phyloP scores from a whole-genome alignment of 2,329 filamentous ascomycete genomes.

The Orbilia brochopaga region DNA sequence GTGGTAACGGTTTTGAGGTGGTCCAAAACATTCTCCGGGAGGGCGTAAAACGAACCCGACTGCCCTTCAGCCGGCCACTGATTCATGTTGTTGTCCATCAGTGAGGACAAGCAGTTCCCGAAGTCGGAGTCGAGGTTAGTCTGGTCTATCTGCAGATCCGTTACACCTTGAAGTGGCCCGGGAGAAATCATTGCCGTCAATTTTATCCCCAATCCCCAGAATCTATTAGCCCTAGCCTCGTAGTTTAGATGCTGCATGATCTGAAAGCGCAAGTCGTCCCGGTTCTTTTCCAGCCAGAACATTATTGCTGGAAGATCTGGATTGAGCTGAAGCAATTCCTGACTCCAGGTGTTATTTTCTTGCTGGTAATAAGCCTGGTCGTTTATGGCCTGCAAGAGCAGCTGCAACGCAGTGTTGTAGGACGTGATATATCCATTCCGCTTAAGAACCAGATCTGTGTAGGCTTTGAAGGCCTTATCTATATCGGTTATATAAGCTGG shows the following conservation, averaged over 20 bases:
- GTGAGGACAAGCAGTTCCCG: no score
- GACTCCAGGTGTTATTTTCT: not conserved
- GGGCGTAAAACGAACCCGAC: not conserved
- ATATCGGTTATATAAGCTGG: not conserved
- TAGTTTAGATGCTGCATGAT: no score
- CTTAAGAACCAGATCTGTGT: not conserved
- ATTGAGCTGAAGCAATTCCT: no score
- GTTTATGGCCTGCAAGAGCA: not conserved
- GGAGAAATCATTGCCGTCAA: no score
- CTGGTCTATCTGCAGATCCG: no score
- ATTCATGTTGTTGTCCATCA: constrained; percentile 1
- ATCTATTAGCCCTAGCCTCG: no score
- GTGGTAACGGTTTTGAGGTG: not conserved
- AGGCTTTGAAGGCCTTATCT: not conserved
- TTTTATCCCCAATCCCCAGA: no score
- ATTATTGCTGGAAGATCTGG: no score
- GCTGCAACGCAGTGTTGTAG: constrained; percentile 1
- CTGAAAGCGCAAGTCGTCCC: no score
- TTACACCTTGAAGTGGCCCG: no score
- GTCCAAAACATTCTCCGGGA: not conserved
- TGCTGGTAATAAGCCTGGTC: not conserved
- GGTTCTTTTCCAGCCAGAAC: no score
- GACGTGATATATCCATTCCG: not conserved
- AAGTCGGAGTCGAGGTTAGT: no score
- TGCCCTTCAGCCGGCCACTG: not conserved